Base-by-base conservation (phyloP, 495 filamentous ascomycete species). In the Neurospora pannonica region DNA sequence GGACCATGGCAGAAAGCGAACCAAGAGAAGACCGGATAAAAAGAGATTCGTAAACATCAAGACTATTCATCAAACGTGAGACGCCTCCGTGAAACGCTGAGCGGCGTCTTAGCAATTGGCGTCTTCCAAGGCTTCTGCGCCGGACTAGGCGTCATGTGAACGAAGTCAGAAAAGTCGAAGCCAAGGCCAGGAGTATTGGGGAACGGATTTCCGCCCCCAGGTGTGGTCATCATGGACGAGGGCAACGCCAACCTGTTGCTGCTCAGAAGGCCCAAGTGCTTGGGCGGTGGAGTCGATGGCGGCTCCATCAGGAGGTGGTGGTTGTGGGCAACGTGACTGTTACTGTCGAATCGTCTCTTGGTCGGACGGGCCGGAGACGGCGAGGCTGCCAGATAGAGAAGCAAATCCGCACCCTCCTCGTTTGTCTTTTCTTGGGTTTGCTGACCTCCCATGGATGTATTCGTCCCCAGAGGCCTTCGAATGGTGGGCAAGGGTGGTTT, bases 111-210 rank as follows among this genome's bases (percentile, higher is more conserved):
- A 1, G 78, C 75, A 80, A 78, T 89, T 85, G 73, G 96, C 89
- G 84, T 89, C 88, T 92, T 85, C 90, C 91, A 97, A 5, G 90
- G 87, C 73, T 90, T 93, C 82, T 97, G 96, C 13, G 94, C 96
- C 4, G 96, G 97, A 76, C 93, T 96, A 6, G 97, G 96, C 17
- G 96, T 97, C 82, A 98, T 93, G 79, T 99, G 97, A 74, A 98
- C 91, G 80, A 97, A 99, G 80, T 98, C 97, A 9, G 94, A 90
- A 83, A 98, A 97, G 84, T 98, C 96, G 84, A 98, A 97, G 74
- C 89, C 89, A 72, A 88, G 83, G 8, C 85, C 85, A 2, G 91
- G 90, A 3, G 90, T 92, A 67, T 82, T 85, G 34, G 89, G 87
- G 75, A 91, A 90, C 6, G 89, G 84, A 54, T 84, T 87, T 40